These are phyloP conservation scores for Fraxinus angustifolia DNA, from an alignment of 305 asterid species.

Conservation along the genomic window DNA sequence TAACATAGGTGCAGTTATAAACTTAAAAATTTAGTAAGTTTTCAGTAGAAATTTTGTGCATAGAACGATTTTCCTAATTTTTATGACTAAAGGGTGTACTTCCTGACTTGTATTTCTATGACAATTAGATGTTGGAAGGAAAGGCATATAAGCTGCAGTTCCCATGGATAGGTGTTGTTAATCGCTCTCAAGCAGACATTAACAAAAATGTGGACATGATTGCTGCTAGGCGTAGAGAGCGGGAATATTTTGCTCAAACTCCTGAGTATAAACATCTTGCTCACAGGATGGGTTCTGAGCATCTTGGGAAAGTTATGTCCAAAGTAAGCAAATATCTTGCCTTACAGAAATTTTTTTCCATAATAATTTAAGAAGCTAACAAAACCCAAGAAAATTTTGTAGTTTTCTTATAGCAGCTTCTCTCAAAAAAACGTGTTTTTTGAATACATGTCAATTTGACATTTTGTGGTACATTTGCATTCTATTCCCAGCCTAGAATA, in stretches of 20 bases:
- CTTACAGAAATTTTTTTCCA: background rate
- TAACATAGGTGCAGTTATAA: background rate
- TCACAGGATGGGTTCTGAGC: conserved; percentile 89
- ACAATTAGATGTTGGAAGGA: conserved; percentile 79
- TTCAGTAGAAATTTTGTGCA: conserved; percentile 2
- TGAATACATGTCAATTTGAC: background rate
- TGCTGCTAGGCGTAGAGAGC: conserved; percentile 88
- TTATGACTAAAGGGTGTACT: conserved; percentile 9
- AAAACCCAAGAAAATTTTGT: background rate
- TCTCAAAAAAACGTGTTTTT: background rate
- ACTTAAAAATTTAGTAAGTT: background rate
- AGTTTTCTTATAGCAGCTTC: conserved; percentile 1
- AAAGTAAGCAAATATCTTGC: conserved; percentile 45
- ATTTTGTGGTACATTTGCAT: background rate
- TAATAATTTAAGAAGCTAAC: background rate
- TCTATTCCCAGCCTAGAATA: conserved; percentile 8
- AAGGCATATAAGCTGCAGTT: conserved; percentile 78
- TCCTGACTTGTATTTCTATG: conserved; percentile 12
- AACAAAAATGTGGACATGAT: conserved; percentile 94
- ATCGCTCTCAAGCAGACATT: conserved; percentile 94
- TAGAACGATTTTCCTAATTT: background rate
- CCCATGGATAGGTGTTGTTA: conserved; percentile 98
- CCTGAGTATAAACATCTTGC: conserved; percentile 83
- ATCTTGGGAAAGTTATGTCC: conserved; percentile 87
- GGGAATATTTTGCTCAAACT: conserved; percentile 79